Evolutionary conservation across 176 grass and related monocot genomes (phyloP).

Genomic region (Oryza rufipogon): DNA sequence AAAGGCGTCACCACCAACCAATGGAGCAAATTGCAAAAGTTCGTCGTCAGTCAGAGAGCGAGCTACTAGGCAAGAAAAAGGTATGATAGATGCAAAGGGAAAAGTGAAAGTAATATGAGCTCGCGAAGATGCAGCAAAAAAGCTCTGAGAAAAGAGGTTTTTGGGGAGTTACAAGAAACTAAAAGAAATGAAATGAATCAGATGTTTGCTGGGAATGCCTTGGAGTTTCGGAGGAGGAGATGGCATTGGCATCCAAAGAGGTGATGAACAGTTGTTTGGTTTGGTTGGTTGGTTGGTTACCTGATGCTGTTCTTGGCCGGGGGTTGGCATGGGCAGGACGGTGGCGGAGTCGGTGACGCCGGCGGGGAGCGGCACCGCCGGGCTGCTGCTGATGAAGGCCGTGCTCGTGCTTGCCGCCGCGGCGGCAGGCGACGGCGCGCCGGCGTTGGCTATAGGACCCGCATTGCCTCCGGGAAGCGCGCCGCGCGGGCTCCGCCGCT

Average conservation of each 20-base stretch:
- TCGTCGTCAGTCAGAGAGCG: constrained; percentile 33
- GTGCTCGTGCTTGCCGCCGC: constrained; percentile 34
- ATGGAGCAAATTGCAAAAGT: constrained; percentile 13
- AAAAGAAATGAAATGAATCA: neutral
- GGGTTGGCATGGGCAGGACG: constrained; percentile 67
- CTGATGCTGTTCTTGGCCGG: constrained; percentile 43
- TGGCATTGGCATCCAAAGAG: neutral
- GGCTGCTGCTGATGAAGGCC: constrained; percentile 89
- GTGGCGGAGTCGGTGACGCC: constrained; percentile 79
- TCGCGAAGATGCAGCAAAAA: constrained; percentile 25
- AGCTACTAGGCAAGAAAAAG: constrained; percentile 7
- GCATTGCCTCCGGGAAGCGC: neutral
- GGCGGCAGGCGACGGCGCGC: constrained; percentile 35
- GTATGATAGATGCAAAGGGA: neutral
- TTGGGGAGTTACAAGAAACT: neutral
- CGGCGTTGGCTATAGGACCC: neutral
- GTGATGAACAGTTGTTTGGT: neutral
- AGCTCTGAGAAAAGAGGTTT: neutral
- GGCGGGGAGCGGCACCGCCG: constrained; percentile 75
- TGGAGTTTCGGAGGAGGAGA: neutral
- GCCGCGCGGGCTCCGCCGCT: constrained; percentile 35
- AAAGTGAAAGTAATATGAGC: constrained; percentile 29
- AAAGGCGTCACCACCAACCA: constrained; percentile 28
- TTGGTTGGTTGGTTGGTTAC: constrained; percentile 23
- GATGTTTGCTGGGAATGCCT: neutral